phyloP scores from a whole-genome alignment of 345 rosid species.

The Syzygium grande region DNA sequence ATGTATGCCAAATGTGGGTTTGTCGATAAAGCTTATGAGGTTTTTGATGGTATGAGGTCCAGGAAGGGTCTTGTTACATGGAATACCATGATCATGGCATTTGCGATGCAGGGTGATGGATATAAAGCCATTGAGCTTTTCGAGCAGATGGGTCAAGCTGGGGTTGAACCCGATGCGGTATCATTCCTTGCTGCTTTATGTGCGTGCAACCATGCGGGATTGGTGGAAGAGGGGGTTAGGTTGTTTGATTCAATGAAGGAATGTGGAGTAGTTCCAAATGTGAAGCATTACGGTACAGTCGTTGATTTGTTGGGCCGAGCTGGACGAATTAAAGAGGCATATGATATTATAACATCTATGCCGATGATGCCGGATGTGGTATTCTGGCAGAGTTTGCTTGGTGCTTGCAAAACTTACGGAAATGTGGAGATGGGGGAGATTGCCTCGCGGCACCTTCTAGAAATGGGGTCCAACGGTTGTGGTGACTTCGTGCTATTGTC shows the following conservation, averaged over 20 bases:
- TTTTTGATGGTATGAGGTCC: slow-evolving; percentile 41
- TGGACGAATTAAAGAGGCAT: slow-evolving; percentile 64
- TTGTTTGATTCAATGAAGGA: slow-evolving; percentile 52
- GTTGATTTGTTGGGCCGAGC: slow-evolving; percentile 84
- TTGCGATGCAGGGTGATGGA: slow-evolving; percentile 78
- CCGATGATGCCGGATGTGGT: slow-evolving; percentile 54
- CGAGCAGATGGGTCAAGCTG: slow-evolving; percentile 28
- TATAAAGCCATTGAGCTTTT: slow-evolving; percentile 53
- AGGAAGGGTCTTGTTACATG: slow-evolving; percentile 55
- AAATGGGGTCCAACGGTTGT: slow-evolving; percentile 63
- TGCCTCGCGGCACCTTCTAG: slow-evolving; percentile 47
- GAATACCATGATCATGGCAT: slow-evolving; percentile 90
- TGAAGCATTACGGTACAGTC: slow-evolving; percentile 74
- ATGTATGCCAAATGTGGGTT: slow-evolving; percentile 84
- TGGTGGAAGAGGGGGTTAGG: slow-evolving; percentile 59
- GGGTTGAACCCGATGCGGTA: slow-evolving; percentile 53
- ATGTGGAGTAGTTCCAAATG: slow-evolving; percentile 40
- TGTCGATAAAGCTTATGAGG: slow-evolving; percentile 53
- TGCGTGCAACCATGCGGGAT: slow-evolving; percentile 80
- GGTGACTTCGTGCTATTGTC: slow-evolving; percentile 82
- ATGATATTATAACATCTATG: slow-evolving; percentile 53
- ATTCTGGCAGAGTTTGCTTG: slow-evolving; percentile 82
- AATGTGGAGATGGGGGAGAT: slow-evolving; percentile 73
- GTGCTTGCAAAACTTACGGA: slow-evolving; percentile 62
- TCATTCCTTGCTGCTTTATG: slow-evolving; percentile 54